phyloP scores from a whole-genome alignment of 208 protist species.

The Vickermania ingenoplastis region DNA sequence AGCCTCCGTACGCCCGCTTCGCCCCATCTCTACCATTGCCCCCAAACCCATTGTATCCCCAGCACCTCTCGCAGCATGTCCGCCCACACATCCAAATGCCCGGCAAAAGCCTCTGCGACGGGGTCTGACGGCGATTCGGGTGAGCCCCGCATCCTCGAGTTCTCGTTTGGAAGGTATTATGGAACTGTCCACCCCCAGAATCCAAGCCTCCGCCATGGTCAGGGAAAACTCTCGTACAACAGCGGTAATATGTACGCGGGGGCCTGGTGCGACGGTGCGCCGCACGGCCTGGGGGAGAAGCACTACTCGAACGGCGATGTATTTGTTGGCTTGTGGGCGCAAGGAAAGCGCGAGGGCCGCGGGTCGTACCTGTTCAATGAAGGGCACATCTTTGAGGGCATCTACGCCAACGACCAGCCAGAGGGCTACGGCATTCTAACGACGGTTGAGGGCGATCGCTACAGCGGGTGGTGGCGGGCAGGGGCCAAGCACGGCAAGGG shows the following conservation, averaged over 20 bases:
- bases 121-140: slow-evolving; percentile 2
- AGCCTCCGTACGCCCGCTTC: no score
- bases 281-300: slow-evolving; percentile 63
- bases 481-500: slow-evolving; percentile 56
- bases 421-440: slow-evolving; percentile 57
- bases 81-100: no score
- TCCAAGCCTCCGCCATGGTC: slow-evolving; percentile 33
- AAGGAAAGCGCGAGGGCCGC: slow-evolving; percentile 44
- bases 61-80: no score
- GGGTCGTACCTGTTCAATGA: slow-evolving; percentile 48
- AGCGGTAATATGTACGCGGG: slow-evolving; percentile 76
- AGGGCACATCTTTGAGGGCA: slow-evolving; percentile 68
- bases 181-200: slow-evolving; percentile 42
- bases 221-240: slow-evolving; percentile 52
- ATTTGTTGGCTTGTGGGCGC: slow-evolving; percentile 58
- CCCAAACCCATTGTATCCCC: no score
- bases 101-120: no score
- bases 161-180: slow-evolving; percentile 51
- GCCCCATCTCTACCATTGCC: no score
- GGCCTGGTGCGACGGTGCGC: slow-evolving; percentile 46
- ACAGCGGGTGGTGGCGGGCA: slow-evolving; percentile 40
- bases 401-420: slow-evolving; percentile 48
- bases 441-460: slow-evolving; percentile 51
- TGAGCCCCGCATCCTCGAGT: slow-evolving; percentile 22
- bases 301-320: slow-evolving; percentile 63